Percentiles rank a stretch among this genome's conserved stretches.
These are phyloP conservation scores for Oryza nivara DNA, from an alignment of 176 grass and related monocot species.

Conservation along the genomic window DNA sequence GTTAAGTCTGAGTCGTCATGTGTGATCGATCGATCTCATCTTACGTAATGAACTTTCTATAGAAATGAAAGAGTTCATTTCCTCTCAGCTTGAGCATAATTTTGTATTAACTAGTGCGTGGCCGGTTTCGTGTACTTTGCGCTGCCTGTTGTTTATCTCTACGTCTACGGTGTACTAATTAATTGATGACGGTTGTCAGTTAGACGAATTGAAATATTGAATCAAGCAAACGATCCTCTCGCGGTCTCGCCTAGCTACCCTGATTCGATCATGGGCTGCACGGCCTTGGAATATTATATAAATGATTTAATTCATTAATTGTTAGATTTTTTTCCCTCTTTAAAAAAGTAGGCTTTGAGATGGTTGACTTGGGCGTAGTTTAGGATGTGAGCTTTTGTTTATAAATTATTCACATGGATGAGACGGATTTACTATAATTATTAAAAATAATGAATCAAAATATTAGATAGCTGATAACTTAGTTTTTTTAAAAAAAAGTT, in stretches of 20 bases:
- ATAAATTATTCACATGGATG: no score
- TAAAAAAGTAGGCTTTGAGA: background rate
- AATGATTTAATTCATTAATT: background rate
- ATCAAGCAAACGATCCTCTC: background rate
- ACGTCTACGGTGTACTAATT: no score
- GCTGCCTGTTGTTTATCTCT: no score
- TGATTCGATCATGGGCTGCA: constrained; percentile 3
- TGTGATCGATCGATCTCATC: background rate
- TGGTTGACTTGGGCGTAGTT: no score
- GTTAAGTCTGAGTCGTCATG: background rate
- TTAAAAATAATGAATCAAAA: no score
- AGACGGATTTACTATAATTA: no score
- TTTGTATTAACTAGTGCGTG: background rate
- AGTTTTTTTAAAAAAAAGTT: no score
- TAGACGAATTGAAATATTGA: background rate
- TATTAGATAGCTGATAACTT: no score
- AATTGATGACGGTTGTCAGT: background rate
- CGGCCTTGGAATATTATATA: background rate
- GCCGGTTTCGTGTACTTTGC: background rate
- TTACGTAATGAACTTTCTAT: background rate
- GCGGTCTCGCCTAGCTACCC: background rate
- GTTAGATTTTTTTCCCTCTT: background rate
- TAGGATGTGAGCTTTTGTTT: no score
- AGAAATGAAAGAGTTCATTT: background rate
- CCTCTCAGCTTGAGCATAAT: background rate